These are phyloP conservation scores for Agarophyton chilense DNA, from an alignment of 23 red algal genomes.

Conservation along the genomic window DNA sequence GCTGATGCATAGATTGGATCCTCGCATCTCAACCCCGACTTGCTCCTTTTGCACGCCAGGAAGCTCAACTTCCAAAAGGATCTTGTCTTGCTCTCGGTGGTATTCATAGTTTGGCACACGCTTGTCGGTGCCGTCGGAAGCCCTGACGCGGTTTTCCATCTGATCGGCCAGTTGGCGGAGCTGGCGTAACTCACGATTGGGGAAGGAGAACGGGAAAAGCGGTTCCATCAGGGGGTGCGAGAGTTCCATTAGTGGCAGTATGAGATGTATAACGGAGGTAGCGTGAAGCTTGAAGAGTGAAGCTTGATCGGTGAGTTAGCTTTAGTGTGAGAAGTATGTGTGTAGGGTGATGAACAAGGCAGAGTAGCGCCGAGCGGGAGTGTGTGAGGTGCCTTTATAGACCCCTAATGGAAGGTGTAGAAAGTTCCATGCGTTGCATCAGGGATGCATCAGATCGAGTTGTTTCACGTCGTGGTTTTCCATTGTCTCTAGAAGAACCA, in stretches of 20 bases:
- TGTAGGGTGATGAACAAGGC: too few species aligned
- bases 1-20: not conserved
- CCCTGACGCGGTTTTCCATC: not conserved
- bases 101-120: slow-evolving; percentile 5
- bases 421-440: too few species aligned
- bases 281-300: too few species aligned
- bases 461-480: too few species aligned
- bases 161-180: slow-evolving; percentile 8
- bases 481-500: too few species aligned
- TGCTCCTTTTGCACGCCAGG: slow-evolving; percentile 7
- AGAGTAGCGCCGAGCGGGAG: too few species aligned
- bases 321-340: too few species aligned
- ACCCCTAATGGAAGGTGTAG: too few species aligned
- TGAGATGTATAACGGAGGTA: too few species aligned
- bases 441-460: too few species aligned
- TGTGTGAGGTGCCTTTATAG: too few species aligned
- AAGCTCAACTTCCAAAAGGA: slow-evolving; percentile 1
- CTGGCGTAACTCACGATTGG: not conserved
- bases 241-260: not conserved
- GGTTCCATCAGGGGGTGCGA: not conserved
- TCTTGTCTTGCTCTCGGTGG: not conserved
- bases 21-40: not conserved
- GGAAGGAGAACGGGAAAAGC: not conserved
- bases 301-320: too few species aligned
- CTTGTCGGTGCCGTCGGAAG: not conserved